Evolutionary conservation across 2,329 filamentous ascomycete species (phyloP).

Genomic region (Pochonia chlamydosporia): DNA sequence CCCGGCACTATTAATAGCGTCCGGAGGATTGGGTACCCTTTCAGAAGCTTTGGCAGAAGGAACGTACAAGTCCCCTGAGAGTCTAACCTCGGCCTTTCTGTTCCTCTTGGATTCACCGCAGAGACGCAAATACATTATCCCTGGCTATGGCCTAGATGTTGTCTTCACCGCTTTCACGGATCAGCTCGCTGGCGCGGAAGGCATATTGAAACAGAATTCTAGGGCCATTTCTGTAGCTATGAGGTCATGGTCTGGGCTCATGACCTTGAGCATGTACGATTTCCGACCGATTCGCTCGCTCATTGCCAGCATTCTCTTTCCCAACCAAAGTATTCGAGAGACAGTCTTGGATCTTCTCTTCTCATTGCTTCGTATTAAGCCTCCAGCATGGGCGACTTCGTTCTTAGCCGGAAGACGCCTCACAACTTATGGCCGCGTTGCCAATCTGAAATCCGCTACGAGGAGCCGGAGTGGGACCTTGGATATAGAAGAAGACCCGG

Average conservation of each 20-base stretch:
- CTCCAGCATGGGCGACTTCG: conserved; percentile 85
- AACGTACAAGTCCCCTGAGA: conserved; percentile 87
- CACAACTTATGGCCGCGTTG: conserved; percentile 93
- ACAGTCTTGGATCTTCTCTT: conserved; percentile 86
- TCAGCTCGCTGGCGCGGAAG: conserved; percentile 56
- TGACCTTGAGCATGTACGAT: conserved; percentile 82
- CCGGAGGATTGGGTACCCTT: conserved; percentile 79
- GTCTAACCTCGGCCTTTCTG: conserved; percentile 78
- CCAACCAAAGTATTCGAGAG: conserved; percentile 55
- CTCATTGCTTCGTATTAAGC: conserved; percentile 77
- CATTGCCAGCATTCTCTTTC: conserved; percentile 55
- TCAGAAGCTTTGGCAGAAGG: conserved; percentile 90
- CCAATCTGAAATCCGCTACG: conserved; percentile 65
- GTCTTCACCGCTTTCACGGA: conserved; percentile 93
- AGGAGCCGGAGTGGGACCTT: conserved; percentile 42
- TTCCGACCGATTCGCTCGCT: conserved; percentile 81
- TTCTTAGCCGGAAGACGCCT: conserved; percentile 88
- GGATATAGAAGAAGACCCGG: conserved; percentile 59
- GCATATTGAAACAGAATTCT: conserved; percentile 73
- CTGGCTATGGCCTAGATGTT: conserved; percentile 83
- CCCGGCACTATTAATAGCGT: conserved; percentile 71
- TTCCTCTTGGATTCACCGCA: conserved; percentile 83
- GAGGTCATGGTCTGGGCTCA: conserved; percentile 89
- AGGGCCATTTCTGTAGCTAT: conserved; percentile 88
- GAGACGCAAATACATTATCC: conserved; percentile 73